phyloP scores from a whole-genome alignment of 345 rosid genomes.

The Hypericum perforatum region DNA sequence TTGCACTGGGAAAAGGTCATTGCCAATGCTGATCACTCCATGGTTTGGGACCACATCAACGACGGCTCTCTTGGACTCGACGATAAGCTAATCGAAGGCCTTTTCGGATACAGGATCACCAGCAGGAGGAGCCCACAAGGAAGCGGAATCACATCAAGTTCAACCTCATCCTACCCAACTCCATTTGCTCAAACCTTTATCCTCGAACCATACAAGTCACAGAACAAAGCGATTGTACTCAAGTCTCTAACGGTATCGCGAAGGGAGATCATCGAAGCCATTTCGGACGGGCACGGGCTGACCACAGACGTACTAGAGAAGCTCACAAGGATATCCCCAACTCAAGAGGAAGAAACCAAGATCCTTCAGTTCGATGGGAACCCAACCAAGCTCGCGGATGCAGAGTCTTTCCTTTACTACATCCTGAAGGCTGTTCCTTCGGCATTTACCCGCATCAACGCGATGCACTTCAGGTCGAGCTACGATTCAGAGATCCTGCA shows the following conservation, averaged over 20 bases:
- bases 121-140: conserved; percentile 11
- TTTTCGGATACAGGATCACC: conserved; percentile 31
- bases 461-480: conserved; percentile 58
- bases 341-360: conserved; percentile 47
- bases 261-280: conserved; percentile 34
- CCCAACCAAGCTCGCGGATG: conserved; percentile 46
- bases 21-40: conserved; percentile 45
- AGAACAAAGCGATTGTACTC: conserved; percentile 45
- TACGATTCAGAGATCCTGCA: conserved; percentile 50
- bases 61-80: conserved; percentile 58
- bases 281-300: conserved; percentile 45
- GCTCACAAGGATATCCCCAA: conserved; percentile 55
- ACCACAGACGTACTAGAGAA: conserved; percentile 53
- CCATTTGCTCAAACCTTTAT: conserved; percentile 31
- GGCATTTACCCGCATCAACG: conserved; percentile 51
- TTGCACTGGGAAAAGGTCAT: conserved; percentile 59
- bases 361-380: conserved; percentile 51
- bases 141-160: conserved; percentile 8
- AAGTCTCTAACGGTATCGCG: conserved; percentile 38
- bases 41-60: conserved; percentile 59
- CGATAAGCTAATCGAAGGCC: conserved; percentile 36
- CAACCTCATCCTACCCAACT: conserved; percentile 17
- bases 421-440: conserved; percentile 60
- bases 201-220: conserved; percentile 45
- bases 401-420: conserved; percentile 53